A percentile compares a stretch with the other conserved stretches of the same genome.
These are phyloP conservation scores for Eucalyptus cloeziana DNA, from an alignment of 345 rosid genomes.

Conservation along the genomic window DNA sequence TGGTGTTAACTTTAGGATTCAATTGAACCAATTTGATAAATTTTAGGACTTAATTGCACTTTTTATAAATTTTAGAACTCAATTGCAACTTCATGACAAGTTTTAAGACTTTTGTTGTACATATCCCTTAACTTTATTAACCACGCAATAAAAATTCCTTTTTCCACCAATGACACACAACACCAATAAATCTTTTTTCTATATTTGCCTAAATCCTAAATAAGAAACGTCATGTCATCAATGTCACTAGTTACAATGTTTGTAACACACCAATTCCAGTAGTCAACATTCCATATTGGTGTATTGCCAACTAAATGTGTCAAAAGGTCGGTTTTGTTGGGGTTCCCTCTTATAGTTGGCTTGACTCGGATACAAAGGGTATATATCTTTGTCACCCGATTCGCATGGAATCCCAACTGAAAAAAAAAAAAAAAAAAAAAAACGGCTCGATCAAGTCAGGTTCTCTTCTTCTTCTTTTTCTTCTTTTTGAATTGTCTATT, in stretches of 20 bases:
- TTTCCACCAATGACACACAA: not conserved
- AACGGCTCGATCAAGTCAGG: rapidly evolving
- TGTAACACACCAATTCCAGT: not conserved
- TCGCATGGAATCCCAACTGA: not conserved
- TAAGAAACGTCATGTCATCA: not conserved
- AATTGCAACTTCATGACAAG: no score
- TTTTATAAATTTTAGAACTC: no score
- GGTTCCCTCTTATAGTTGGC: not conserved
- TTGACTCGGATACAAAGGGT: no score
- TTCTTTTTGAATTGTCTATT: not conserved
- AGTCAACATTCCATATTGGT: not conserved
- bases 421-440: no score
- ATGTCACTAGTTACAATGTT: not conserved
- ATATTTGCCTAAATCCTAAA: not conserved
- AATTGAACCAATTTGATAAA: no score
- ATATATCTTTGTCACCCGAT: not conserved
- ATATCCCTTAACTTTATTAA: not conserved
- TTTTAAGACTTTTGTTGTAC: no score
- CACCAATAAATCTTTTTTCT: not conserved
- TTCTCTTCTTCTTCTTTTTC: not conserved
- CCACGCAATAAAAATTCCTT: not conserved
- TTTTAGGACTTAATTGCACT: no score
- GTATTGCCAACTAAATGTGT: not conserved
- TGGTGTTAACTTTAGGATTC: no score
- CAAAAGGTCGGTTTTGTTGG: not conserved